phyloP scores from a whole-genome alignment of 73 alveolate species.

The Durusdinium trenchii region DNA sequence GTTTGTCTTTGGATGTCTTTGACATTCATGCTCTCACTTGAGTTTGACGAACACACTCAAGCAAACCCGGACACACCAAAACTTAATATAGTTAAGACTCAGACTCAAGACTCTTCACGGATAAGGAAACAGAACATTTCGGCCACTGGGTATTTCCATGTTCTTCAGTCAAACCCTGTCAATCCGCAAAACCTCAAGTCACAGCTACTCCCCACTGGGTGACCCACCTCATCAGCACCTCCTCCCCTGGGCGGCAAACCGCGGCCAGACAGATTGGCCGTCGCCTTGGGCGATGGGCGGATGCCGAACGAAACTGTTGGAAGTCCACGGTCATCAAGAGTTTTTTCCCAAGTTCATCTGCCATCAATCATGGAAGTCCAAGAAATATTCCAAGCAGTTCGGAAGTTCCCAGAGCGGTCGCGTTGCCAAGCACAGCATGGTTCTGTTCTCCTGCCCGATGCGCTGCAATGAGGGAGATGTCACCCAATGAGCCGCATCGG shows the following conservation, averaged over 20 bases:
- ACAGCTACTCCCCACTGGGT: neutral
- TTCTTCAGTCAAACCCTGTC: neutral
- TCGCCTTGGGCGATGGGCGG: neutral
- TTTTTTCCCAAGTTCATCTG: too few species aligned
- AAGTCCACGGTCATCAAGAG: too few species aligned
- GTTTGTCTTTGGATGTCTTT: neutral
- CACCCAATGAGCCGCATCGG: too few species aligned
- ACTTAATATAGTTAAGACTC: too few species aligned
- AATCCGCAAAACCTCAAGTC: neutral
- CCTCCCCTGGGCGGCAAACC: constrained; percentile 32
- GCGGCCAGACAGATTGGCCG: constrained; percentile 41
- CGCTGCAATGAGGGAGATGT: too few species aligned
- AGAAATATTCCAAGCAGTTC: too few species aligned
- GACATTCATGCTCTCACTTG: neutral
- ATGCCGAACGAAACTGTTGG: too few species aligned
- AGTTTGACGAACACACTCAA: neutral
- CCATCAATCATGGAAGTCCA: too few species aligned
- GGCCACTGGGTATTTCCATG: neutral
- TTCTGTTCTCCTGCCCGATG: too few species aligned
- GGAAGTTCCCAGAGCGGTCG: too few species aligned
- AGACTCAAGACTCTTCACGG: neutral
- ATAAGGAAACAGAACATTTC: neutral
- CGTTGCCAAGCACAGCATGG: too few species aligned
- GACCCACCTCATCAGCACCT: constrained; percentile 19
- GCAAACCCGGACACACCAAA: neutral